Conservation (phyloP, 495 filamentous ascomycete species). For the Penicillium mononematosum region DNA sequence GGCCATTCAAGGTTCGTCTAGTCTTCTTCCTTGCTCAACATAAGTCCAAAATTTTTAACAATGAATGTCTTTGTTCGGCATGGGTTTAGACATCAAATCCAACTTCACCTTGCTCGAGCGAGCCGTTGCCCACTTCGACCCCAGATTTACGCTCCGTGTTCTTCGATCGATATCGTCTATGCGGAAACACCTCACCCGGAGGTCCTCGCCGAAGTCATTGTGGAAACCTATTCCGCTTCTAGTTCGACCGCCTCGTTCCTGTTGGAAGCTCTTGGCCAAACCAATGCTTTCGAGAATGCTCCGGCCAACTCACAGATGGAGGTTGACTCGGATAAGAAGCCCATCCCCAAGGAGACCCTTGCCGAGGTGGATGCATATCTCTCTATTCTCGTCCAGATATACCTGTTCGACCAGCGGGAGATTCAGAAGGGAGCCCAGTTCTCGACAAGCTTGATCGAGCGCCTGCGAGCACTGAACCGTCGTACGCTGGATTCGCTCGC, state of each 20-base stretch:
- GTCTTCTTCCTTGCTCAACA: slow-evolving; percentile 5
- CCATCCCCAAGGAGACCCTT: slow-evolving; percentile 64
- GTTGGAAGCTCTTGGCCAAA: slow-evolving; percentile 63
- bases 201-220: slow-evolving; percentile 75
- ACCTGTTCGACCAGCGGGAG: slow-evolving; percentile 79
- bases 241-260: slow-evolving; percentile 66
- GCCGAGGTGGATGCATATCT: slow-evolving; percentile 93
- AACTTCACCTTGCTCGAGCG: slow-evolving; percentile 90
- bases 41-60: slow-evolving; percentile 3
- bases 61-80: not conserved
- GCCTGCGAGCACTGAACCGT: slow-evolving; percentile 84
- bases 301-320: slow-evolving; percentile 67
- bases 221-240: slow-evolving; percentile 70
- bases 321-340: slow-evolving; percentile 61
- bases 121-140: slow-evolving; percentile 89
- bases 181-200: slow-evolving; percentile 85
- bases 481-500: slow-evolving; percentile 91
- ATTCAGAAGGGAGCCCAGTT: slow-evolving; percentile 78
- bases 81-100: slow-evolving; percentile 76
- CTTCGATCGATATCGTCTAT: slow-evolving; percentile 93
- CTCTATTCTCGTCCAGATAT: slow-evolving; percentile 83
- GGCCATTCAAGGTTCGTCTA: slow-evolving; percentile 57
- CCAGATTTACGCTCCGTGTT: slow-evolving; percentile 89
- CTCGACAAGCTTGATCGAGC: slow-evolving; percentile 75
- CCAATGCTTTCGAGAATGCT: slow-evolving; percentile 58